Percentiles rank a stretch among this genome's conserved stretches.
Evolutionary conservation across 768 basidiomycete genomes (phyloP).

Genomic region (Mycena olivaceomarginata): DNA sequence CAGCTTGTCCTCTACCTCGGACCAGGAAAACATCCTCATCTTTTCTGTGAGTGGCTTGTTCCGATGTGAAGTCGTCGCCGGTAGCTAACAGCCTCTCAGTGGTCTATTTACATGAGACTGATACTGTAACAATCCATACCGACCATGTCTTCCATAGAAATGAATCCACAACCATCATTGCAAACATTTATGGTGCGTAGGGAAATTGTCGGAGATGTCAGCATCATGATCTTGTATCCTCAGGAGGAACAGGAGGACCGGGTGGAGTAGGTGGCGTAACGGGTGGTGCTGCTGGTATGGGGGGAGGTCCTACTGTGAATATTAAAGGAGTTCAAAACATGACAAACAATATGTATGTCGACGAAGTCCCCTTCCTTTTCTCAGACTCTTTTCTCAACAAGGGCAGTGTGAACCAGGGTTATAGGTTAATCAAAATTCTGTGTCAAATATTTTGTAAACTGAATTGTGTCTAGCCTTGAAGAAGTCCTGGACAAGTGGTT

Average conservation of each 20-base stretch:
- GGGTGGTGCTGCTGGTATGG: neutral
- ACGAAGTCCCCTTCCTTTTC: neutral
- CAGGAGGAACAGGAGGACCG: neutral
- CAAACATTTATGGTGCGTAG: neutral
- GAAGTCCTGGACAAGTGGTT: too few species aligned
- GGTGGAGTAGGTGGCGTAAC: neutral
- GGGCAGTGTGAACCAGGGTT: too few species aligned
- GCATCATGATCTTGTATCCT: neutral
- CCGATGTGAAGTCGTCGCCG: neutral
- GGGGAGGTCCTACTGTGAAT: neutral
- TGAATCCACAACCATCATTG: neutral
- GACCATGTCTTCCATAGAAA: neutral
- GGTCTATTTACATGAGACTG: neutral
- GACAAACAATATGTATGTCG: neutral
- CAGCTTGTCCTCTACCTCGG: neutral
- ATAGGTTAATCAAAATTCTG: neutral
- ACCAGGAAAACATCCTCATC: slow-evolving; percentile 1
- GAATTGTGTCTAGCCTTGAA: neutral
- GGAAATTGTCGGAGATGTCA: neutral
- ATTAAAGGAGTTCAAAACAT: neutral
- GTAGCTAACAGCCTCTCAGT: neutral
- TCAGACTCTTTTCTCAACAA: neutral
- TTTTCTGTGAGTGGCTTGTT: neutral
- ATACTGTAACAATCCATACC: neutral
- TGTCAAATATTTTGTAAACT: neutral